phyloP scores from a whole-genome alignment of 2,329 filamentous ascomycete genomes.

The Aspergillus niger region DNA sequence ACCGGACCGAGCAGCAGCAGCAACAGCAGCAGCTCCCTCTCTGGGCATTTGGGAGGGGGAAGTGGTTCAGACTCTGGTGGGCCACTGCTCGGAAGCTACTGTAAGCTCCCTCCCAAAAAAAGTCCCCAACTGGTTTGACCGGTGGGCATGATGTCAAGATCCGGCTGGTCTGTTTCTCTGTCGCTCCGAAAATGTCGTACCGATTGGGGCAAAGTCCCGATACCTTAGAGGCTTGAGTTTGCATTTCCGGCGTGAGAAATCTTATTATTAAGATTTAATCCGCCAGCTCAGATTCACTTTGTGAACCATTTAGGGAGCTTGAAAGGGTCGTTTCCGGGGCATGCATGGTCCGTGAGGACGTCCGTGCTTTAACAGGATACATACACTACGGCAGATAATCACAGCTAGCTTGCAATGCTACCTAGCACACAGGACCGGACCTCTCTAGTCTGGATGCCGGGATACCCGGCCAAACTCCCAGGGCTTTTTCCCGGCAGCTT shows the following conservation, averaged over 20 bases:
- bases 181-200: neutral
- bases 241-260: neutral
- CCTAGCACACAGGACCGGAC: no score
- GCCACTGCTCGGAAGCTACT: neutral
- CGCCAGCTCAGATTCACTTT: neutral
- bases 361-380: constrained; percentile 14
- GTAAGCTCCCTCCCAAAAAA: neutral
- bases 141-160: constrained; percentile 5
- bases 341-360: constrained; percentile 18
- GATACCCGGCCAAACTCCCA: neutral
- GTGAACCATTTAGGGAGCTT: neutral
- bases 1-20: constrained; percentile 12
- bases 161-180: neutral
- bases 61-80: neutral
- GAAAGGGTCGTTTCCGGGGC: constrained; percentile 2
- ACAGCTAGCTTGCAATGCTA: neutral
- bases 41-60: neutral
- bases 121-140: neutral
- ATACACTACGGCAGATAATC: constrained; percentile 1
- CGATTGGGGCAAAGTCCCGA: neutral
- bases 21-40: neutral
- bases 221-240: neutral
- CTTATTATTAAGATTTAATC: constrained; percentile 3
- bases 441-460: neutral
- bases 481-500: neutral